Percentiles rank a stretch among this genome's conserved stretches.
Conservation (phyloP, 106 monocot genomes). For the Dendrobium chrysotoxum region DNA sequence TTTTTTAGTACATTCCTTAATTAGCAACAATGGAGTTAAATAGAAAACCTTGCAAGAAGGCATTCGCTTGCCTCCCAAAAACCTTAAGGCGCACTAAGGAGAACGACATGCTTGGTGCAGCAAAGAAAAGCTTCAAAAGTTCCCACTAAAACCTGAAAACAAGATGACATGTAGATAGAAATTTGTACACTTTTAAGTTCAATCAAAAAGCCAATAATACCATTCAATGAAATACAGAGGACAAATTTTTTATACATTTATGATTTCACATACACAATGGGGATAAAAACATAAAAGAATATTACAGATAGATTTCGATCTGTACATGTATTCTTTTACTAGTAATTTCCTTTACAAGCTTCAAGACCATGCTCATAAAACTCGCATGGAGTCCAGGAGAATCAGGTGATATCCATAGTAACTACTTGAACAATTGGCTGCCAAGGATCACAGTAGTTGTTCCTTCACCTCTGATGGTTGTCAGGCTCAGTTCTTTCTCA, state of each 20-base stretch:
- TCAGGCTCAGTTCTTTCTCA: slow-evolving; percentile 80
- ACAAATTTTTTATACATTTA: slow-evolving; percentile 22
- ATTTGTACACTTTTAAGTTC: not conserved
- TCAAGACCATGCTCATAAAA: slow-evolving; percentile 11
- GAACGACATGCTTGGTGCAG: not conserved
- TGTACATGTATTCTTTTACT: slow-evolving; percentile 38
- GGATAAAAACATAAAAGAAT: slow-evolving; percentile 17
- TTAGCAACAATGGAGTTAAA: no score
- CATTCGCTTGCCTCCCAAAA: no score
- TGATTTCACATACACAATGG: slow-evolving; percentile 17
- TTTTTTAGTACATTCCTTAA: no score
- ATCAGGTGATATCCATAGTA: not conserved
- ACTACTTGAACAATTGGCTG: slow-evolving; percentile 67
- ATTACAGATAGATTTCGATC: slow-evolving; percentile 21
- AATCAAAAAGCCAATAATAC: not conserved
- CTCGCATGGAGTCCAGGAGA: slow-evolving; percentile 14
- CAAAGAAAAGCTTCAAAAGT: not conserved
- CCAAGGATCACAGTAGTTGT: slow-evolving; percentile 69
- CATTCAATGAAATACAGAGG: not conserved
- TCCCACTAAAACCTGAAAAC: not conserved
- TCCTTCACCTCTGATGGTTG: slow-evolving; percentile 81
- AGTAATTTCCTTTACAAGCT: slow-evolving; percentile 13
- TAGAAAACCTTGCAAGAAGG: no score
- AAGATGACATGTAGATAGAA: not conserved
- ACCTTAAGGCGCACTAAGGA: no score